These are phyloP conservation scores for Solanum neorickii DNA, from an alignment of 257 asterid species.

Conservation along the genomic window DNA sequence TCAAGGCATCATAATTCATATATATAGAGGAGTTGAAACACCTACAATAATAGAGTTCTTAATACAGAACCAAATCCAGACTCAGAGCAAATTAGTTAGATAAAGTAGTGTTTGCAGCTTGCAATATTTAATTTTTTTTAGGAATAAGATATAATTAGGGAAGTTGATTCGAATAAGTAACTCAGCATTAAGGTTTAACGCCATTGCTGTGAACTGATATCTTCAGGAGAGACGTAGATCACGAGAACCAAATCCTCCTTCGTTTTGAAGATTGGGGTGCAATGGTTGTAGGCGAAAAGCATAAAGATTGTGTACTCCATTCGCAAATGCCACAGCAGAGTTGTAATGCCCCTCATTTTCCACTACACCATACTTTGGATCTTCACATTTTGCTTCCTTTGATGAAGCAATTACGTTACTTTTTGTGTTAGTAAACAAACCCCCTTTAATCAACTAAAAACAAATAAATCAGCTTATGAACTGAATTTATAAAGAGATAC, in stretches of 20 bases:
- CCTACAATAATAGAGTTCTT: not conserved
- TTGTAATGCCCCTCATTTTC: constrained; percentile 15
- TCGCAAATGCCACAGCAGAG: constrained; percentile 11
- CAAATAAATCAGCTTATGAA: not conserved
- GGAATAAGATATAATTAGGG: not conserved
- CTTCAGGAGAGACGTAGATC: not conserved
- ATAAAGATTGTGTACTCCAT: constrained; percentile 18
- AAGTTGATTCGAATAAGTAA: not conserved
- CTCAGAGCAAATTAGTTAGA: not conserved
- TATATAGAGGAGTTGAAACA: not conserved
- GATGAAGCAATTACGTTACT: not conserved
- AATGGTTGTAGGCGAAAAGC: constrained; percentile 14
- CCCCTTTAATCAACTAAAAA: not conserved
- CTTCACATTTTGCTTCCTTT: constrained; percentile 25
- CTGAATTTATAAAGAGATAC: not conserved
- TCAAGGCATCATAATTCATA: not conserved
- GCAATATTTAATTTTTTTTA: not conserved
- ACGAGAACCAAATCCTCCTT: not conserved
- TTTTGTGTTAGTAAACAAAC: not conserved
- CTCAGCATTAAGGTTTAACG: not conserved
- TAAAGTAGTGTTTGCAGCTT: not conserved
- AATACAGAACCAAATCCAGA: not conserved
- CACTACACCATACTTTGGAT: constrained; percentile 15
- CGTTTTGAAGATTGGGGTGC: constrained; percentile 15
- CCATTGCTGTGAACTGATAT: not conserved